phyloP scores from a whole-genome alignment of 768 basidiomycete genomes.

The Trametopsis cervina region DNA sequence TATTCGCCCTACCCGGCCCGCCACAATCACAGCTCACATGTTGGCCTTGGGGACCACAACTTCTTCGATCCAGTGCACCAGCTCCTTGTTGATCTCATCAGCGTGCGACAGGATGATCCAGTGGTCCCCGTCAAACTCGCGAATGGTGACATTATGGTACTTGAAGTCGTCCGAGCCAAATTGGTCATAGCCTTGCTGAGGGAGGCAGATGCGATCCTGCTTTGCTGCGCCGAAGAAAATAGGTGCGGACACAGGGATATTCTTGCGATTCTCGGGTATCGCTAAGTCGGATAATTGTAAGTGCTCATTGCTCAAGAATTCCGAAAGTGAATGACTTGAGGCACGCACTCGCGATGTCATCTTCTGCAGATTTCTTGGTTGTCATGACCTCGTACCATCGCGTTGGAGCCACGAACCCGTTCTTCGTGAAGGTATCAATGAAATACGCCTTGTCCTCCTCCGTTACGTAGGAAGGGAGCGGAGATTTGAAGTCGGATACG shows the following conservation, averaged over 20 bases:
- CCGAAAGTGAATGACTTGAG: no score
- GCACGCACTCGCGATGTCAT: neutral
- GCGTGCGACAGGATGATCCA: conserved; percentile 8
- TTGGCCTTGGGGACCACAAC: neutral
- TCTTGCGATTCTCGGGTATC: conserved; percentile 1
- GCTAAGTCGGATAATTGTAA: neutral
- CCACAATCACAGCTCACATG: neutral
- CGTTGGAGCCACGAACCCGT: conserved; percentile 29
- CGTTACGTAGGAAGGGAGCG: conserved; percentile 25
- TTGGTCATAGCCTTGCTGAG: neutral
- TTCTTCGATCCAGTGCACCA: conserved; percentile 7
- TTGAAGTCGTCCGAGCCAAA: conserved; percentile 2
- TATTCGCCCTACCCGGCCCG: no score
- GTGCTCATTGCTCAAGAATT: no score
- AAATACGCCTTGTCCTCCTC: conserved; percentile 26
- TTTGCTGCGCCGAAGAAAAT: conserved; percentile 8
- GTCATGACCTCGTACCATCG: conserved; percentile 31
- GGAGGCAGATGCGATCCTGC: conserved; percentile 8
- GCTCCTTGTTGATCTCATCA: conserved; percentile 4
- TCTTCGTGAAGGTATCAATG: conserved; percentile 21
- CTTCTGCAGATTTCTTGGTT: neutral
- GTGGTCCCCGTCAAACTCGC: conserved; percentile 8
- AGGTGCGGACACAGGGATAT: conserved; percentile 4
- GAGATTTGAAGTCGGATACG: conserved; percentile 21
- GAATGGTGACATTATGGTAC: conserved; percentile 8